A percentile compares a stretch with the other conserved stretches of the same genome.
phyloP scores from a whole-genome alignment of 495 filamentous ascomycete genomes.

The Penicillium turbatum region DNA sequence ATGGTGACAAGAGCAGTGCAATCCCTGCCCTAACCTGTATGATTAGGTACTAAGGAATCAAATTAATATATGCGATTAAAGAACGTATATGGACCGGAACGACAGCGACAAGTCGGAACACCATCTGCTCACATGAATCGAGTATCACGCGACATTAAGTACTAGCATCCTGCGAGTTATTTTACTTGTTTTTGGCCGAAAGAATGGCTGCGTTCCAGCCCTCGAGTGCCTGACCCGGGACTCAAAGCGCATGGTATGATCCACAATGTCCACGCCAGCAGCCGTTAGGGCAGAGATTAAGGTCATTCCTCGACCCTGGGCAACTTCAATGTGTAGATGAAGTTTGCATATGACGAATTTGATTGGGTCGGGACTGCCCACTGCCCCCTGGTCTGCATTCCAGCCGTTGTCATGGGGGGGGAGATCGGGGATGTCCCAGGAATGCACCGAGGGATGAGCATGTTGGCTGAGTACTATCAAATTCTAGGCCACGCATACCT shows the following conservation, averaged over 20 bases:
- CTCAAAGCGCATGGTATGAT: constrained; percentile 16
- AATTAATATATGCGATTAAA: neutral
- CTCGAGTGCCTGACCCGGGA: constrained; percentile 8
- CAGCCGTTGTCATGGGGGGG: constrained; percentile 22
- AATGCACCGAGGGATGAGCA: constrained; percentile 14
- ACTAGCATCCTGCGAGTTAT: constrained; percentile 13
- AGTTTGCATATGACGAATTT: neutral
- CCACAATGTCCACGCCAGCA: constrained; percentile 15
- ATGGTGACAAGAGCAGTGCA: constrained; percentile 14
- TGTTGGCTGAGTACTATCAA: neutral
- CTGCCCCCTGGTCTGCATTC: constrained; percentile 19
- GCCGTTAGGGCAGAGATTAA: neutral
- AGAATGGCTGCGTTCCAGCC: constrained; percentile 12
- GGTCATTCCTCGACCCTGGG: neutral
- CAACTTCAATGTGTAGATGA: neutral
- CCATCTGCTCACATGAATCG: neutral
- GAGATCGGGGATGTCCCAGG: constrained; percentile 12
- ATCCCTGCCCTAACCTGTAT: neutral
- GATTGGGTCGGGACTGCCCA: constrained; percentile 11
- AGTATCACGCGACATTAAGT: constrained; percentile 13
- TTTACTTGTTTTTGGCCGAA: constrained; percentile 13
- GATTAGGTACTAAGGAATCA: constrained; percentile 3
- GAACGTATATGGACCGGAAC: neutral
- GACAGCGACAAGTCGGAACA: neutral
- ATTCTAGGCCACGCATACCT: neutral